These are phyloP conservation scores for Magnaporthiopsis poae DNA, from an alignment of 2,329 filamentous ascomycete genomes.

Conservation along the genomic window DNA sequence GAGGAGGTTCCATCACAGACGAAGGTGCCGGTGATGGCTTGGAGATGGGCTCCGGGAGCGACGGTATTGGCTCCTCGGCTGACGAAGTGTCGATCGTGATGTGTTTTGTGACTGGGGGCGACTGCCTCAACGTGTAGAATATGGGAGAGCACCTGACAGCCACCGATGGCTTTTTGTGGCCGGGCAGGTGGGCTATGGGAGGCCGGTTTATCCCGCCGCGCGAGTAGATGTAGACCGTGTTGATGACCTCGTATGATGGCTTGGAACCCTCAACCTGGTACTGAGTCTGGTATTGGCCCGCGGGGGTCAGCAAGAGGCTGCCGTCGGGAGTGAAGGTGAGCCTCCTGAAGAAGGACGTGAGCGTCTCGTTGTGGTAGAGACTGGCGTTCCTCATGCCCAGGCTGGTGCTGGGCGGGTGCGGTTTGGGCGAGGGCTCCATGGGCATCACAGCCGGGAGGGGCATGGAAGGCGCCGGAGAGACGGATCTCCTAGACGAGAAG, in stretches of 20 bases:
- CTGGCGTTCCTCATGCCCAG: slow-evolving; percentile 71
- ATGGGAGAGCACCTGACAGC: slow-evolving; percentile 89
- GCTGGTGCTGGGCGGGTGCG: slow-evolving; percentile 46
- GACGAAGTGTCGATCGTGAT: slow-evolving; percentile 94
- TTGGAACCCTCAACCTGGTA: slow-evolving; percentile 56
- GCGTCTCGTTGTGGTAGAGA: slow-evolving; percentile 90
- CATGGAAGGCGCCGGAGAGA: slow-evolving; percentile 85
- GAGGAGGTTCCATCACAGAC: slow-evolving; percentile 70
- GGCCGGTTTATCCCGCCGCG: slow-evolving; percentile 93
- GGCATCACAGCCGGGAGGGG: slow-evolving; percentile 93
- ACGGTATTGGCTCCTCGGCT: slow-evolving; percentile 69
- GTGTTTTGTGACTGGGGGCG: slow-evolving; percentile 61
- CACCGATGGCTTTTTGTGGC: slow-evolving; percentile 95
- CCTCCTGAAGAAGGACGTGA: slow-evolving; percentile 92
- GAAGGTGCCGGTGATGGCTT: slow-evolving; percentile 48
- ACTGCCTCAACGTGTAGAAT: slow-evolving; percentile 70
- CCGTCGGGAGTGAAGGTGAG: slow-evolving; percentile 93
- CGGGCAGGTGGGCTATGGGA: slow-evolving; percentile 85
- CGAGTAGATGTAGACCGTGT: slow-evolving; percentile 97
- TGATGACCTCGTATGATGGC: slow-evolving; percentile 74
- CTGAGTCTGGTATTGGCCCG: slow-evolving; percentile 84
- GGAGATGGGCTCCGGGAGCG: slow-evolving; percentile 72
- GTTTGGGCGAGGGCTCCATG: slow-evolving; percentile 77
- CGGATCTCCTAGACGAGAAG: slow-evolving; percentile 78
- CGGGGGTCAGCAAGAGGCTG: slow-evolving; percentile 84